Evolutionary conservation across 108 stramenopile genomes (phyloP).

Genomic region (Stephanodiscus minutulus): DNA sequence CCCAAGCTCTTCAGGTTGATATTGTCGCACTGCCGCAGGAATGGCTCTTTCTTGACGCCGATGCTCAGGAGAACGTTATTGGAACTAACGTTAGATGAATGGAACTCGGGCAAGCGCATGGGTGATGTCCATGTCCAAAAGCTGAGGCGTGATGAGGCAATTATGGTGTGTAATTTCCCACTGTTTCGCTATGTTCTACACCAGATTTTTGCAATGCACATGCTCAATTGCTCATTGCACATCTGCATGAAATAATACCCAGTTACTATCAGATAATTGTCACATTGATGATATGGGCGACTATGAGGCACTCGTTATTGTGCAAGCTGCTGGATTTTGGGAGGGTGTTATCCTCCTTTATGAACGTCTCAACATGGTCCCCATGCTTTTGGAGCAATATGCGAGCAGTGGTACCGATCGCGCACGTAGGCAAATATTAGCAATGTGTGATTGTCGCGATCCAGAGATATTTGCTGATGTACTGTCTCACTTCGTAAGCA

Average conservation of each 20-base stretch:
- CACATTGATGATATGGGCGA: constrained; percentile 72
- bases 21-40: constrained; percentile 80
- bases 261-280: constrained; percentile 48
- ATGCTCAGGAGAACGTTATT: constrained; percentile 74
- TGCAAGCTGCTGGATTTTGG: constrained; percentile 74
- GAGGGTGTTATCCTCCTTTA: constrained; percentile 81
- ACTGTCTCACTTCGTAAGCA: constrained; percentile 77
- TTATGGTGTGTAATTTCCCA: constrained; percentile 50
- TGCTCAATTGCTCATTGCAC: not conserved
- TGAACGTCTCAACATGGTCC: constrained; percentile 80
- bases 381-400: constrained; percentile 80
- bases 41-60: constrained; percentile 72
- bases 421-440: constrained; percentile 79
- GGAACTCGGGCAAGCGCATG: constrained; percentile 74
- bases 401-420: constrained; percentile 74
- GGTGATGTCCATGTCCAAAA: constrained; percentile 77
- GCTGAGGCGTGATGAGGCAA: constrained; percentile 73
- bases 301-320: constrained; percentile 83
- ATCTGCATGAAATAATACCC: constrained; percentile 50
- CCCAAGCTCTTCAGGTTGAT: constrained; percentile 82
- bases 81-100: constrained; percentile 85
- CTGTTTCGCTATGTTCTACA: not conserved
- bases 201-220: not conserved
- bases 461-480: constrained; percentile 83
- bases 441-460: constrained; percentile 79